A percentile compares a stretch with the other conserved stretches of the same genome.
Evolutionary conservation across 2,329 filamentous ascomycete genomes (phyloP).

Genomic region (Westerdykella ornata): DNA sequence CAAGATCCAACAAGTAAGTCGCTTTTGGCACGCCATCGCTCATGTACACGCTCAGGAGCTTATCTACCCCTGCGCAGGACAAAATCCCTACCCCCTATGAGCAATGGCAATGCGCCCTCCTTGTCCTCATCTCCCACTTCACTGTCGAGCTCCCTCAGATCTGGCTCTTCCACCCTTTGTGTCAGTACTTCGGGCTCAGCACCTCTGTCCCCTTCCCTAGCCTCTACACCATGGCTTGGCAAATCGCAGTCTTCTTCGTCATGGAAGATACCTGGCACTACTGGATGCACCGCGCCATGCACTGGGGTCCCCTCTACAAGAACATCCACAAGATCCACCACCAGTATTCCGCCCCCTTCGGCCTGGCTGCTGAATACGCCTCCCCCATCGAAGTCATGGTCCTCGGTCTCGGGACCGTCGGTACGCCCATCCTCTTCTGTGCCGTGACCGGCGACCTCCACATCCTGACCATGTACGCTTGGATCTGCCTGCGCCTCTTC

Average conservation of each 20-base stretch:
- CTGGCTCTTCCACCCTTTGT: conserved; percentile 97
- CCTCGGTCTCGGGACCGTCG: conserved; percentile 79
- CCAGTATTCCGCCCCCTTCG: conserved; percentile 96
- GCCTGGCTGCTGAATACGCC: conserved; percentile 92
- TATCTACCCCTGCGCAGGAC: conserved; percentile 38
- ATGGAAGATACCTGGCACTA: conserved; percentile 98
- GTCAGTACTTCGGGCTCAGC: conserved; percentile 82
- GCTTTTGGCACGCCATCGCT: background rate
- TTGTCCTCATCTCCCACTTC: conserved; percentile 92
- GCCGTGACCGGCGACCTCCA: conserved; percentile 79
- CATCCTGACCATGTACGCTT: conserved; percentile 94
- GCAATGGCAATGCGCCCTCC: conserved; percentile 87
- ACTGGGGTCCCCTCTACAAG: conserved; percentile 94
- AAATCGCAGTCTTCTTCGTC: conserved; percentile 91
- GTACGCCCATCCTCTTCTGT: conserved; percentile 76
- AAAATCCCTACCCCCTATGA: conserved; percentile 91
- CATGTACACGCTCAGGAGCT: too few relatives aligned
- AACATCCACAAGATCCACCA: conserved; percentile 98
- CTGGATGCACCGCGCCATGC: conserved; percentile 86
- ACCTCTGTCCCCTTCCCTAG: conserved; percentile 87
- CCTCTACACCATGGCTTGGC: conserved; percentile 76
- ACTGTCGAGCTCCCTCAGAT: conserved; percentile 98
- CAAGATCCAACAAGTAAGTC: conserved; percentile 80
- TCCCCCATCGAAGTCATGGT: conserved; percentile 96
- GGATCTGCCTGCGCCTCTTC: conserved; percentile 89